Conservation (phyloP, 2,329 filamentous ascomycete species). For the Sordariomycetes sp. region DNA sequence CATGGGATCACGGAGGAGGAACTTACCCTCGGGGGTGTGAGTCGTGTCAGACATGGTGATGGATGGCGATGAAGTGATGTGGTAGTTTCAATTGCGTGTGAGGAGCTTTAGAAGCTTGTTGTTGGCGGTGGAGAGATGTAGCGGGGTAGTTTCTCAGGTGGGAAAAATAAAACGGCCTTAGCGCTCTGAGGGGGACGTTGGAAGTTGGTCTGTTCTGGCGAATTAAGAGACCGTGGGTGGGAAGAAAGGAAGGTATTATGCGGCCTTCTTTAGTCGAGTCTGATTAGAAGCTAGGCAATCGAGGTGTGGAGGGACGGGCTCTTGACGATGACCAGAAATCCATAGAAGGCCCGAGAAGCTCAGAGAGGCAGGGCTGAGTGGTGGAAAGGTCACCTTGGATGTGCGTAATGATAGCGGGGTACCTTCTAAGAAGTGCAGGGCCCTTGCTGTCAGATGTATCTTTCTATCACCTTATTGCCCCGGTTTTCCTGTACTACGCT, state of each 20-base stretch:
- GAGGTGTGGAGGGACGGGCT: background rate
- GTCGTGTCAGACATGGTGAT: slow-evolving; percentile 14
- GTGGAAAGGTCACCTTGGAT: background rate
- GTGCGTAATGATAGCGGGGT: background rate
- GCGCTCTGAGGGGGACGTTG: background rate
- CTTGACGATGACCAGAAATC: slow-evolving; percentile 3
- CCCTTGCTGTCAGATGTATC: too few species aligned
- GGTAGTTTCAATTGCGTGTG: slow-evolving; percentile 9
- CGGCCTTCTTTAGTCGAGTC: background rate
- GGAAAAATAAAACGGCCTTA: background rate
- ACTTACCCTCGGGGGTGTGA: slow-evolving; percentile 22
- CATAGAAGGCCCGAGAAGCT: slow-evolving; percentile 29
- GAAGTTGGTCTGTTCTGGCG: background rate
- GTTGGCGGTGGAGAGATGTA: background rate
- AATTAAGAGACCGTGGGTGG: background rate
- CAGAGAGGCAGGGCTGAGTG: slow-evolving; percentile 19
- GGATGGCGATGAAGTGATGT: slow-evolving; percentile 4
- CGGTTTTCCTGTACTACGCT: too few species aligned
- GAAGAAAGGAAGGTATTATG: background rate
- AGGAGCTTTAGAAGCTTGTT: slow-evolving; percentile 3
- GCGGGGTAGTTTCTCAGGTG: background rate
- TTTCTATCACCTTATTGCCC: too few species aligned
- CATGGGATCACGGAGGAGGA: slow-evolving; percentile 4
- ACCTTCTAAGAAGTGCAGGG: background rate
- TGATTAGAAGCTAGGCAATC: background rate